Base-by-base conservation (phyloP, 495 filamentous ascomycete genomes). In the Aspergillus diversus region DNA sequence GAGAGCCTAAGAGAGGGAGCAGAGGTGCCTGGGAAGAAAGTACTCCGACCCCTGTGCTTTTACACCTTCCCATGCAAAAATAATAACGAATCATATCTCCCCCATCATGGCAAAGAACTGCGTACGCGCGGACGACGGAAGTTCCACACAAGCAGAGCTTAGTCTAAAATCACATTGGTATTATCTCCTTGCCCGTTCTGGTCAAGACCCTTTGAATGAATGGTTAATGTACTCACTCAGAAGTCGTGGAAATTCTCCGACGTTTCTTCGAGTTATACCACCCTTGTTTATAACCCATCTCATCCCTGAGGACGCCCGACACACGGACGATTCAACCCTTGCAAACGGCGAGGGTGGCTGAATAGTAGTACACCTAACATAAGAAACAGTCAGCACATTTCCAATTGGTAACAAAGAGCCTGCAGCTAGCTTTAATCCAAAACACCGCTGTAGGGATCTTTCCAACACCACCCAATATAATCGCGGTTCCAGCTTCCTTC, bases 261-360 rank as follows among this genome's bases (percentile, higher is more conserved):
- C n/a, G 15, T 55, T 59, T 59, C 62, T 55, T 60, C 48, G 48
- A 52, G 34, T 53, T 50, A 50, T 50, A 17, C 9, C 47, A 57
- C 32, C 61, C 61, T 52, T 52, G 61, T 52, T 43, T 9, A 31
- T 50, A 43, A 34, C 55, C 43, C 60, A 34, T 52, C 37, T 47
- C 17, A 63, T 59, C 62, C 61, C 59, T 61, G 59, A 53, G 37
- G 37, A 9, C 12, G 33, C 33, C 16, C 53, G 5, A 55, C 47
- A 50, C 47, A 27, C 47, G 27, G 47, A 50, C 47, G 11, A 27
- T 50, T 50, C 47, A 5, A 27, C 27, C 4, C 31, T 55, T 33
- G 37, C 33, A 17, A 55, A 39, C 21, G 21, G 34, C 17, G 16
- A 42, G 35, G 8, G 13, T 43, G 16, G 8, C 7, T 31, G 37